phyloP scores from a whole-genome alignment of 2,329 filamentous ascomycete genomes.

The Colletotrichum gloeosporioides region DNA sequence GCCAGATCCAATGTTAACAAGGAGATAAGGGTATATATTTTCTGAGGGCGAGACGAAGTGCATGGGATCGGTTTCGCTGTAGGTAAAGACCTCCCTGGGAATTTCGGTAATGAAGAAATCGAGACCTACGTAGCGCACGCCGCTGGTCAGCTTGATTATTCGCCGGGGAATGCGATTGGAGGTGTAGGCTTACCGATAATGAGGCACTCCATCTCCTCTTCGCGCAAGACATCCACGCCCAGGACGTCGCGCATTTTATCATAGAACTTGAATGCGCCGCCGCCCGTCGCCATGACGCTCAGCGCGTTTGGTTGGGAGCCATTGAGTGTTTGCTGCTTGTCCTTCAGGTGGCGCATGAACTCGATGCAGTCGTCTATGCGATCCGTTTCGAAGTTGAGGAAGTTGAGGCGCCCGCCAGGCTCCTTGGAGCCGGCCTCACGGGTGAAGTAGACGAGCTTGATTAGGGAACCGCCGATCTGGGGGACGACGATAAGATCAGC shows the following conservation, averaged over 20 bases:
- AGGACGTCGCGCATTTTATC: constrained; percentile 85
- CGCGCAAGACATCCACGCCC: constrained; percentile 85
- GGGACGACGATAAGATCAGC: background rate
- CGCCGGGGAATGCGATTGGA: too few relatives aligned
- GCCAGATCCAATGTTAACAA: constrained; percentile 97
- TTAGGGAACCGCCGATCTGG: constrained; percentile 93
- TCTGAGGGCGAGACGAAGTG: constrained; percentile 82
- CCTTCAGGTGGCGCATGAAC: constrained; percentile 86
- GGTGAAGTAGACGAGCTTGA: constrained; percentile 97
- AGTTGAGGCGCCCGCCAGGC: constrained; percentile 89
- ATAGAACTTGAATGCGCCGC: constrained; percentile 96
- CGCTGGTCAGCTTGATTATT: background rate
- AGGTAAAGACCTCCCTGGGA: constrained; percentile 95
- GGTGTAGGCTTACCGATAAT: constrained; percentile 76
- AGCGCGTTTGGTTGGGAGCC: constrained; percentile 74
- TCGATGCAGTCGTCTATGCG: constrained; percentile 91
- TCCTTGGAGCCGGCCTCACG: constrained; percentile 81
- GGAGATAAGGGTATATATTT: constrained; percentile 89
- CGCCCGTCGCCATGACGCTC: constrained; percentile 94
- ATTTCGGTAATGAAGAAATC: constrained; percentile 99
- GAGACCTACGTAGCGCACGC: constrained; percentile 63
- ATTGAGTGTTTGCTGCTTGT: constrained; percentile 79
- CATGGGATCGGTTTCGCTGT: constrained; percentile 90
- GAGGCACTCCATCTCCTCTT: constrained; percentile 98
- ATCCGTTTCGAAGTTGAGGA: constrained; percentile 95